Conservation (phyloP, 805 yeast genomes). For the Clavispora vitiphila region DNA sequence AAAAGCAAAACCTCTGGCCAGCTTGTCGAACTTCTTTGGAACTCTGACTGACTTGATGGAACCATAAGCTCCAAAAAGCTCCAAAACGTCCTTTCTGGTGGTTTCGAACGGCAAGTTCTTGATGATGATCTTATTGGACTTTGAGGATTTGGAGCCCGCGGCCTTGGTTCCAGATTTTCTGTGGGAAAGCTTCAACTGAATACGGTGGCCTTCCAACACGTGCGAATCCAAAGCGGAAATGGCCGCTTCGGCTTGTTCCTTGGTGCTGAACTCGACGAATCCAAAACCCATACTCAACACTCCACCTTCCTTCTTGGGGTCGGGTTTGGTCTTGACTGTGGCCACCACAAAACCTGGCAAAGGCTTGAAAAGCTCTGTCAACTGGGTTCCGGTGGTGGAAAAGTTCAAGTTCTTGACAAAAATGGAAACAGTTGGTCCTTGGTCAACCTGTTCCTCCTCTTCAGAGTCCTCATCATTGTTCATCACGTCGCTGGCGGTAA, state of each 20-base stretch:
- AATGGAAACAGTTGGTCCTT: constrained; percentile 78
- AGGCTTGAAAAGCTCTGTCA: constrained; percentile 59
- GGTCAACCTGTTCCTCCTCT: constrained; percentile 38
- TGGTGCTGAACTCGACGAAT: constrained; percentile 81
- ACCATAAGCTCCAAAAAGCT: constrained; percentile 91
- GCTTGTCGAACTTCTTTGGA: constrained; percentile 91
- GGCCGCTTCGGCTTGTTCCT: constrained; percentile 75
- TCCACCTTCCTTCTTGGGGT: constrained; percentile 64
- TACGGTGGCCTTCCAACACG: constrained; percentile 80
- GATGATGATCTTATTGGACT: constrained; percentile 77
- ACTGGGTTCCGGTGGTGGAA: constrained; percentile 56
- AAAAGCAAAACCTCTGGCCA: constrained; percentile 96
- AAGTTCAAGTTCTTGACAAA: constrained; percentile 92
- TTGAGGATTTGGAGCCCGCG: constrained; percentile 29
- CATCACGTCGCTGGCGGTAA: constrained; percentile 41
- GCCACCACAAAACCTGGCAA: constrained; percentile 79
- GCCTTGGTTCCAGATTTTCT: constrained; percentile 48
- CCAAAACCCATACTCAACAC: constrained; percentile 96
- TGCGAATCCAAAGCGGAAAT: constrained; percentile 68
- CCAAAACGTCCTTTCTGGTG: constrained; percentile 85
- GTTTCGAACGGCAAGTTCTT: constrained; percentile 98
- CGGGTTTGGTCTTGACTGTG: constrained; percentile 81
- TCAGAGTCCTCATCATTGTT: constrained; percentile 21
- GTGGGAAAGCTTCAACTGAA: constrained; percentile 84
- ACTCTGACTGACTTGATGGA: constrained; percentile 91